Base-by-base conservation (phyloP, 805 yeast species). In the Nakazawaea populi region DNA sequence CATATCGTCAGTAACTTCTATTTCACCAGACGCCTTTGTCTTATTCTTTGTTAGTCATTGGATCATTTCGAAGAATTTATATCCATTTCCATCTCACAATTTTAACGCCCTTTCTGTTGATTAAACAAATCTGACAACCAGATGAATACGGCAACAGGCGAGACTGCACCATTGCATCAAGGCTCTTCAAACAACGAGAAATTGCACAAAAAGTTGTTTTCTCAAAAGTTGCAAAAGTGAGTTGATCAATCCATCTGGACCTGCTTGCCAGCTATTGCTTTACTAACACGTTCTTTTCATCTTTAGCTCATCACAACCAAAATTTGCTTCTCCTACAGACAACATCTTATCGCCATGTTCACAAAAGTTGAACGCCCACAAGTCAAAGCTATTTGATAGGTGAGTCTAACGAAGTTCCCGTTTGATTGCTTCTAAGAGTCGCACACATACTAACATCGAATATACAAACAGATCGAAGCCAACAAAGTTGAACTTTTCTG, bases 271-370 rank as follows among this genome's bases (percentile, higher is more conserved):
- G 24, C 24, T 18, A 3, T 18, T 18, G 24, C 24, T 18, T 18
- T 18, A 18, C 24, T 18, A 18, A 32, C 35, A 32, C 11, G 35
- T 32, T 32, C 35, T 3, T 32, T 32, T 32, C 8, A 32, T 44
- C 40, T 24, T 27, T 24, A 24, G 30, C 12, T 44, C 32, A 35
- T 34, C 44, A 39, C 37, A 34, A 18, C 24, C 37, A 31, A 63
- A 63, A 37, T 62, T 68, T 54, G 68, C 79, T 6, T 79, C 84
- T 11, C 85, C 85, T 42, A 81, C 87, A 3, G 87, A 81, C 57
- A 75, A 69, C 46, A 55, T 80, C 55, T 62, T 80, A 62, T 79
- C 84, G 4, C 85, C 86, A 31, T 77, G 84, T 58, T 72, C 84
- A 1, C 76, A 77, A 55, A 80, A 77, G 61, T 62, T 81, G 53